phyloP scores from a whole-genome alignment of 768 basidiomycete species.

The Tylopilus plumbeoviolaceoides region DNA sequence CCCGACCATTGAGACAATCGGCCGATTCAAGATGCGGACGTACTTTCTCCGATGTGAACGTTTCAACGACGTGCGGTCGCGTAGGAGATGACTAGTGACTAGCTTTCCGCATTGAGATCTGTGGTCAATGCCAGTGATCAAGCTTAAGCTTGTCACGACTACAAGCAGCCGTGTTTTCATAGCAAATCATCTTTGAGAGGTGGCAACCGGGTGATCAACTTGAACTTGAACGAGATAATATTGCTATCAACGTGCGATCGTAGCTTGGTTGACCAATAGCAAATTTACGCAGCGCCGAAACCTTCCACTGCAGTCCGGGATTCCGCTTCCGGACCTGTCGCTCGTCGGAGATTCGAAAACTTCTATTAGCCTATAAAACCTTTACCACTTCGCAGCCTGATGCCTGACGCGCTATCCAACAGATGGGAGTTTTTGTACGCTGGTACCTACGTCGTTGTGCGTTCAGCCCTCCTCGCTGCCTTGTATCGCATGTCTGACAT shows the following conservation, averaged over 20 bases:
- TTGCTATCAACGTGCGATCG: background rate
- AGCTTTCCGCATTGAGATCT: too few species aligned
- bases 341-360: constrained; percentile 27
- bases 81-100: too few species aligned
- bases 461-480: constrained; percentile 7
- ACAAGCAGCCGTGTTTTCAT: too few species aligned
- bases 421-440: constrained; percentile 32
- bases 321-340: constrained; percentile 20
- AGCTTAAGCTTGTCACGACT: too few species aligned
- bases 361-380: constrained; percentile 18
- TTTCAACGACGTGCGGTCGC: background rate
- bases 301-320: background rate
- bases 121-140: too few species aligned
- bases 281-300: constrained; percentile 8
- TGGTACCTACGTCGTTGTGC: constrained; percentile 26
- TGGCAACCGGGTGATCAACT: too few species aligned
- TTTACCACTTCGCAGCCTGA: background rate
- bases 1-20: background rate
- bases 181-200: too few species aligned
- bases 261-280: constrained; percentile 17
- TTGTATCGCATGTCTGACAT: constrained; percentile 6
- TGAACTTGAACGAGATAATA: background rate
- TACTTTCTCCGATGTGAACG: background rate
- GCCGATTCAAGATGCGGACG: background rate
- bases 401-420: constrained; percentile 25